A percentile compares a stretch with the other conserved stretches of the same genome.
These are phyloP conservation scores for Sporothrix luriei DNA, from an alignment of 2,329 filamentous ascomycete genomes.

Conservation along the genomic window DNA sequence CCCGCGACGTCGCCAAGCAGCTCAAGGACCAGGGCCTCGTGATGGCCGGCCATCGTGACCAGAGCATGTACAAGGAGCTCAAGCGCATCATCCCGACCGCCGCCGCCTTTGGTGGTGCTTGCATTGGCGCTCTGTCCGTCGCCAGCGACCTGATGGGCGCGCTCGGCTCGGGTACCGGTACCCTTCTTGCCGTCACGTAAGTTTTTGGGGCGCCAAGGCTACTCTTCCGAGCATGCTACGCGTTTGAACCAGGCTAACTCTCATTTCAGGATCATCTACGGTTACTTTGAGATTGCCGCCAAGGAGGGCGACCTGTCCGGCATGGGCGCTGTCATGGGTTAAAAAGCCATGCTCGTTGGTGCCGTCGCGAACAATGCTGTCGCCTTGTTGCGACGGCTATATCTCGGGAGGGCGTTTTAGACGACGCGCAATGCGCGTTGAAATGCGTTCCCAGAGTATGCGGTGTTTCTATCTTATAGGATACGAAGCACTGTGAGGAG, in stretches of 20 bases:
- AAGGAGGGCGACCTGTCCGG: conserved; percentile 95
- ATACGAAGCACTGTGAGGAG: neutral
- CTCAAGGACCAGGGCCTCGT: conserved; percentile 99
- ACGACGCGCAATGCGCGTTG: neutral
- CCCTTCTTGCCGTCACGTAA: conserved; percentile 96
- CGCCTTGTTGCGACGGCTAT: neutral
- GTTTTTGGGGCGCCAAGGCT: conserved; percentile 47
- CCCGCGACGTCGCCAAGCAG: conserved; percentile 98
- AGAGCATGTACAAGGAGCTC: conserved; percentile 99
- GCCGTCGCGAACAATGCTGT: neutral
- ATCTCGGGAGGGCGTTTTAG: neutral
- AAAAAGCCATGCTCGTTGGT: conserved; percentile 40
- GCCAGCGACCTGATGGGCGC: conserved; percentile 94
- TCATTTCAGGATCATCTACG: conserved; percentile 85
- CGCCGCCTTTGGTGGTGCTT: conserved; percentile 96
- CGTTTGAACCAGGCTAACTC: conserved; percentile 61
- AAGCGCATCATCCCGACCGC: conserved; percentile 99
- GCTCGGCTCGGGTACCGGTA: conserved; percentile 95
- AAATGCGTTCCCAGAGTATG: neutral
- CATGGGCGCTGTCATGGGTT: conserved; percentile 72
- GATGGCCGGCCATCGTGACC: conserved; percentile 98
- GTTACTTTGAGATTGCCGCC: conserved; percentile 98
- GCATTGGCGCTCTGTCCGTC: conserved; percentile 96
- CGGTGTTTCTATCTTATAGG: neutral
- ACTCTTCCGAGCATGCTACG: neutral